Evolutionary conservation across 805 yeast genomes (phyloP).

Genomic region (Kazachstania bromeliacearum): DNA sequence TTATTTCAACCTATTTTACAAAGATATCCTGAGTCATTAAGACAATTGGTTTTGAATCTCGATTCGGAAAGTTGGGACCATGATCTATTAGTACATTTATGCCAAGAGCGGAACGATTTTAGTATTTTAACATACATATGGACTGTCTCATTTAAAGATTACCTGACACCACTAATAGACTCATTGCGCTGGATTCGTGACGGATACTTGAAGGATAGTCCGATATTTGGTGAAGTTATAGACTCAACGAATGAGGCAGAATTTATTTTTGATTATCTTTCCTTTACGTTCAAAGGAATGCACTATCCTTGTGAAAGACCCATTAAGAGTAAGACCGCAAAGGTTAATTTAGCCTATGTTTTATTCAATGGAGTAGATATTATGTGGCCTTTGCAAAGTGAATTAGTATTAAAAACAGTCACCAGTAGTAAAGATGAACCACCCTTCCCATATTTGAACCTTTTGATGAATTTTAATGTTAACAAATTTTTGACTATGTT

Average conservation of each 20-base stretch:
- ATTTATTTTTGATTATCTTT: constrained; percentile 49
- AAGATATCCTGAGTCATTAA: constrained; percentile 40
- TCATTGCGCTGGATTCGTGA: constrained; percentile 31
- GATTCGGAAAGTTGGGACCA: constrained; percentile 65
- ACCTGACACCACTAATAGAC: constrained; percentile 57
- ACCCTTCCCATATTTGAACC: constrained; percentile 61
- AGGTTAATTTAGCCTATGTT: constrained; percentile 42
- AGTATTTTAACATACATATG: constrained; percentile 66
- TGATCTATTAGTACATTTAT: constrained; percentile 59
- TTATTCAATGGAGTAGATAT: constrained; percentile 50
- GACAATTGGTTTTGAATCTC: constrained; percentile 58
- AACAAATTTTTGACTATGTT: constrained; percentile 55
- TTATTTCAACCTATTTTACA: constrained; percentile 46
- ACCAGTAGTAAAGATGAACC: constrained; percentile 32
- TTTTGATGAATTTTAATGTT: constrained; percentile 47
- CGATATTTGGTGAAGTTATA: constrained; percentile 1
- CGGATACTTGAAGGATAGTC: constrained; percentile 2
- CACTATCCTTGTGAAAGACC: constrained; percentile 65
- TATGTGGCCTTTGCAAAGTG: constrained; percentile 36
- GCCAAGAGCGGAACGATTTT: constrained; percentile 44
- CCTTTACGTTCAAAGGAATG: constrained; percentile 65
- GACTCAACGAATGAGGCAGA: constrained; percentile 4
- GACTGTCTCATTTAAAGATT: constrained; percentile 62
- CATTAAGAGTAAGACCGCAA: constrained; percentile 36
- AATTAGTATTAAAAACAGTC: constrained; percentile 29